Evolutionary conservation across 768 basidiomycete genomes (phyloP), one percentile per base, ranked within the genome.

Genomic region (Podaxis rugospora): DNA sequence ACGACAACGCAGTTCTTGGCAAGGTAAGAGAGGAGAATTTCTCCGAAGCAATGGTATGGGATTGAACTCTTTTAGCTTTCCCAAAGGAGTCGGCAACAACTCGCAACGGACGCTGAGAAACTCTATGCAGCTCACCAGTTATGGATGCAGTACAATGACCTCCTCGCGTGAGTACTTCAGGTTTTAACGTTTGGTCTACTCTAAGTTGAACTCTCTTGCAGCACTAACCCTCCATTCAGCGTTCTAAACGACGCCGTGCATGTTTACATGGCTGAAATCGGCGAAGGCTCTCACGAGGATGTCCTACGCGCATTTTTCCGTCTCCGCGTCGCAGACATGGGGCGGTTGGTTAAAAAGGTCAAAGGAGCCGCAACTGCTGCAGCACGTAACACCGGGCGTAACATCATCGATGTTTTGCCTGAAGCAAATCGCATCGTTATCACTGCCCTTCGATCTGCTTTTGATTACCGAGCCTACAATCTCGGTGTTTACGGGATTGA

Each of bases 91-190:
- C 84, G 93, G 18, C 87, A 94, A 66, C 78, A 80, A 27, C 76
- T 98, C 16, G 88, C 86, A 39, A 83, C 80, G 18, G 90, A 97
- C 68, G 93, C 92, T 1, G 95, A 97, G 73, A 93, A 92, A 67
- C 78, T 96, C 16, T 88, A 88, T 63, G 90, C 92, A 1, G 87
- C 84, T 4, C 84, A 88, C 62, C 87, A 90, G 42, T 76, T 97
- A 23, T 97, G 95, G 95, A 62, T 83, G n/a, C 76, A 76, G 64
- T 82, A 92, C 68, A 90, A 90, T 64, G 84, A 87, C 44, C 75
- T 83, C 28, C 76, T 92, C 28, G 76, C 79, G 89, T 89, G 67
- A 56, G 85, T 73, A 3, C 23, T 14, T 23, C 40, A 28, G 23
- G 44, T 58, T 27, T 18, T 27, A 16, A 57, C 36, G 3, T 14